Conservation (phyloP, 2,329 filamentous ascomycete genomes). For the Penicillium sp. region DNA sequence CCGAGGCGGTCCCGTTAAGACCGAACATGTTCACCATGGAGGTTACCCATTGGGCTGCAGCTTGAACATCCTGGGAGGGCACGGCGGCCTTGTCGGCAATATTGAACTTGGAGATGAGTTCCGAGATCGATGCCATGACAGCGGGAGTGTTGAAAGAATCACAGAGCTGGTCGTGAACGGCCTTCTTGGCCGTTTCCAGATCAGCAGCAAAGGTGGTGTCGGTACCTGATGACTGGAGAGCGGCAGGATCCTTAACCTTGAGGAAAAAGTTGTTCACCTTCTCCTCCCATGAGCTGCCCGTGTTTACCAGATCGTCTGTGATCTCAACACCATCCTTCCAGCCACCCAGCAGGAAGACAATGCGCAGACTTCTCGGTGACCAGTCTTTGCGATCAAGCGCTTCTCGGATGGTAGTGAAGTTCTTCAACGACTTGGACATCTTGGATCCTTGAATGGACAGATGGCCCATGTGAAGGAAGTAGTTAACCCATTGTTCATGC, state of each 20-base stretch:
- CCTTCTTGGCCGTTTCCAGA: conserved; percentile 48
- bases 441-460: conserved; percentile 81
- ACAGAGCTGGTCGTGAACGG: conserved; percentile 58
- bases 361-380: conserved; percentile 68
- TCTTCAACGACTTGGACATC: conserved; percentile 94
- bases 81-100: conserved; percentile 40
- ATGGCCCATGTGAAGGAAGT: conserved; percentile 93
- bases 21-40: conserved; percentile 77
- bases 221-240: conserved; percentile 20
- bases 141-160: conserved; percentile 82
- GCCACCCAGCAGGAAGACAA: conserved; percentile 75
- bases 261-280: conserved; percentile 64
- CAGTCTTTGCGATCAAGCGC: conserved; percentile 62
- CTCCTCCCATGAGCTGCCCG: conserved; percentile 69
- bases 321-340: conserved; percentile 93
- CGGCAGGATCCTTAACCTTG: conserved; percentile 45
- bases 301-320: conserved; percentile 67
- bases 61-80: conserved; percentile 42
- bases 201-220: conserved; percentile 38
- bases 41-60: conserved; percentile 68
- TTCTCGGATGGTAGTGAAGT: conserved; percentile 86
- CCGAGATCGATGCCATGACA: conserved; percentile 68
- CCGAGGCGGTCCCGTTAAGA: conserved; percentile 43
- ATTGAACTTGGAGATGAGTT: conserved; percentile 72
- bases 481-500: conserved; percentile 74